Evolutionary conservation across 78 protist genomes (phyloP), one percentile per base, ranked within the genome.

Genomic region (Polysphondylium violaceum): DNA sequence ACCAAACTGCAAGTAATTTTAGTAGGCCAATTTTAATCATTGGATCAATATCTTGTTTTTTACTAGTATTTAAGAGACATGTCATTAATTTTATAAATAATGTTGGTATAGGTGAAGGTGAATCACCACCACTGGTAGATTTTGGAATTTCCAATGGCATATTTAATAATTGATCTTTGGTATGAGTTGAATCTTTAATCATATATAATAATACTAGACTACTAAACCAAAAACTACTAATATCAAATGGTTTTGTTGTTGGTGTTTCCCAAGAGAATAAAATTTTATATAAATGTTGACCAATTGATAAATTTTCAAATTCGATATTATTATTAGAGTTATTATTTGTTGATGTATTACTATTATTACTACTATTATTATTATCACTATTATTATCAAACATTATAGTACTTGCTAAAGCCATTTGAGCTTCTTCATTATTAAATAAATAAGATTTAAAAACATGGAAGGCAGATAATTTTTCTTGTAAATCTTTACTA

Each of bases 361-460:
- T 35, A 4, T 68, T 35, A 2, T 58, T 40, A 38, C 53, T 21
- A 5, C 58, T 8, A 27, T 78, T n/a, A 35, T 56, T 29, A 85
- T 29, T 44, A 64, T 47, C 27, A 31, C 29, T 29, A 31, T 38
- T 33, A 0, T 11, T 19, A n/a, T 65, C 73, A 25, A 40, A 44
- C 6, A 72, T 76, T 2, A 88, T 69, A 21, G 94, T 88, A 16
- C 87, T 76, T 19, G 94, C 87, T 19, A 88, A 68, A 19, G 74
- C 87, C 94, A 75, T 56, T 64, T 88, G 94, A n/a, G 75, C 94
- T 36, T 88, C 94, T 40, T 88, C 94, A 76, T 88, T 88, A 8
- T 76, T 72, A 7, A 50, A 38, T 2, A 88, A 14, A 36, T 78
- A 88, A 31, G 78, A 88, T 56, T 76, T 76, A 31, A 88, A 88